A percentile compares a stretch with the other conserved stretches of the same genome.
phyloP scores from a whole-genome alignment of 306 rosid species.

The Albizia julibrissin region DNA sequence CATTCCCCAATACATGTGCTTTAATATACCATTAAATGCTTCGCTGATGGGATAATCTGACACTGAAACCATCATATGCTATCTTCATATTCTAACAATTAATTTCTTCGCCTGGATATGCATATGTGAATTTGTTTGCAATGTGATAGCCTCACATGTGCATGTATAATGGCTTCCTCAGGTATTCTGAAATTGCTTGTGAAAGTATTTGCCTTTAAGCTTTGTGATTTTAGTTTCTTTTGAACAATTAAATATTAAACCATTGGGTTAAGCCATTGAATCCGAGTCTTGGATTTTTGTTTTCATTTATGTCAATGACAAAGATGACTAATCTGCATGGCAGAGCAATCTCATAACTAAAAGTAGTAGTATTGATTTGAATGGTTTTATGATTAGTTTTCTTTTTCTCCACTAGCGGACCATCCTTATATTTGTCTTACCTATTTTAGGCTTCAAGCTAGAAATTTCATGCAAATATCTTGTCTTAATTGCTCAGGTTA shows the following conservation, averaged over 20 bases:
- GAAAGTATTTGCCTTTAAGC: slow-evolving; percentile 4
- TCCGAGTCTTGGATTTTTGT: slow-evolving; percentile 21
- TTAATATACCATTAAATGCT: background rate
- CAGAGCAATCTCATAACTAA: background rate
- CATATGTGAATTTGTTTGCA: background rate
- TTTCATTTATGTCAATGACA: background rate
- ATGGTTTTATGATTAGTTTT: slow-evolving; percentile 14
- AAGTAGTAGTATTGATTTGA: slow-evolving; percentile 2
- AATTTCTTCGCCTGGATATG: background rate
- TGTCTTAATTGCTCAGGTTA: slow-evolving; percentile 56
- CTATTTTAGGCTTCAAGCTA: slow-evolving; percentile 23
- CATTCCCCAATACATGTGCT: background rate
- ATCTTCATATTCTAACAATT: background rate
- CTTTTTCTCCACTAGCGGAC: slow-evolving; percentile 6
- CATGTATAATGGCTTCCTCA: slow-evolving; percentile 17
- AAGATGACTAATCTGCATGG: background rate
- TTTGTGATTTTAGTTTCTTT: background rate
- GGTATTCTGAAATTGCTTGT: slow-evolving; percentile 17
- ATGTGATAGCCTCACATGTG: slow-evolving; percentile 10
- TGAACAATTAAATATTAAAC: background rate
- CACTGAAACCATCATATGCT: background rate
- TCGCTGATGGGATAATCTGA: background rate
- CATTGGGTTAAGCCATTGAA: background rate
- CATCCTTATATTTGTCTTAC: slow-evolving; percentile 8
- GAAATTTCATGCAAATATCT: slow-evolving; percentile 15